phyloP scores from a whole-genome alignment of 78 protist genomes.

The Dictyostelium capitatum region DNA sequence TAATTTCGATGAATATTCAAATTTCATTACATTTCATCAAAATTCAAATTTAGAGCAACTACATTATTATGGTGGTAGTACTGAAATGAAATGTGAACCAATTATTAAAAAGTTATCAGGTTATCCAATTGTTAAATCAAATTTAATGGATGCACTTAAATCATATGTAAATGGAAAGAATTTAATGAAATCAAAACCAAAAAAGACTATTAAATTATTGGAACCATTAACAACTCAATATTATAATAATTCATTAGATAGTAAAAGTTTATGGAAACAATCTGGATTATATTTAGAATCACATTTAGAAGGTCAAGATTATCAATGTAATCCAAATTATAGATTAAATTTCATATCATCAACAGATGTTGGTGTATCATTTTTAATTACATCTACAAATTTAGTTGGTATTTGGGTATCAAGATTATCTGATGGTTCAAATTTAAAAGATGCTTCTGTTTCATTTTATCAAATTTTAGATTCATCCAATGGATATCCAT shows the following conservation, averaged over 20 bases:
- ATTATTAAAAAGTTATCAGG: neutral
- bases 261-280: conserved; percentile 12
- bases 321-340: conserved; percentile 5
- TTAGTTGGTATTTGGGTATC: conserved; percentile 20
- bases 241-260: neutral
- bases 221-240: no score
- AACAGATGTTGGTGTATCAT: conserved; percentile 5
- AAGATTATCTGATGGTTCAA: conserved; percentile 3
- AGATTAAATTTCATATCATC: neutral
- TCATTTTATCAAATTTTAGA: neutral
- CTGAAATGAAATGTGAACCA: neutral
- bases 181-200: neutral
- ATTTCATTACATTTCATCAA: neutral
- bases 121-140: conserved; percentile 22
- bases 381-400: neutral
- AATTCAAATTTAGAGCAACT: neutral
- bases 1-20: neutral
- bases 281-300: conserved; percentile 7
- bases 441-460: conserved; percentile 18
- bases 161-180: neutral
- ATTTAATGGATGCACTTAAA: neutral
- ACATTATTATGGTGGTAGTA: neutral
- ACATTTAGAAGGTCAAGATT: neutral
- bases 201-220: neutral
- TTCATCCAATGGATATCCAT: neutral